These are phyloP conservation scores for Nidularia sp. DNA, from an alignment of 768 basidiomycete genomes.

Conservation along the genomic window DNA sequence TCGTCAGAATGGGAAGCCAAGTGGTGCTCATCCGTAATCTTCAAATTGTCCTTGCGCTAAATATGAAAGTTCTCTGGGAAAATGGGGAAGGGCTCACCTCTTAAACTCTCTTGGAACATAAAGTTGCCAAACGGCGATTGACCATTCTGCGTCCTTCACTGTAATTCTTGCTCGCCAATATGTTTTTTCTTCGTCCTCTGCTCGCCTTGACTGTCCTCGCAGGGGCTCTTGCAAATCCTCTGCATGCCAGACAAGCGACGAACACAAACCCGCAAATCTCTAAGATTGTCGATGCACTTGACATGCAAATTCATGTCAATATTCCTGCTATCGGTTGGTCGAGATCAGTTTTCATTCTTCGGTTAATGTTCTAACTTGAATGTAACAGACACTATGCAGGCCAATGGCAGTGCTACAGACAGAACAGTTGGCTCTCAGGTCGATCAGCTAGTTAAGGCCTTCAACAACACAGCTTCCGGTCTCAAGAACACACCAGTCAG, in stretches of 20 bases:
- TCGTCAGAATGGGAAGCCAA: not conserved
- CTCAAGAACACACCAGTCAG: conserved; percentile 20
- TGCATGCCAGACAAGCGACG: conserved; percentile 21
- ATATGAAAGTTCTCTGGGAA: not conserved
- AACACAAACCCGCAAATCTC: conserved; percentile 27
- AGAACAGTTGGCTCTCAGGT: conserved; percentile 23
- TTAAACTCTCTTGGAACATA: not conserved
- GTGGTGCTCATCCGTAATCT: not conserved
- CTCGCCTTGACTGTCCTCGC: conserved; percentile 21
- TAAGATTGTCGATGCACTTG: conserved; percentile 19
- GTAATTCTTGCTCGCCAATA: conserved; percentile 7
- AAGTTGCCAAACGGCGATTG: not conserved
- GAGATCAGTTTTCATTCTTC: not conserved
- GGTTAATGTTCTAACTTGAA: not conserved
- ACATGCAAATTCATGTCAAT: conserved; percentile 12
- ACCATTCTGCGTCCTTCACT: conserved; percentile 3
- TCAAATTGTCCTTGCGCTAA: not conserved
- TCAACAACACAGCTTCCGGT: conserved; percentile 13
- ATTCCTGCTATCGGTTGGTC: conserved; percentile 21
- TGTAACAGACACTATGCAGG: conserved; percentile 20
- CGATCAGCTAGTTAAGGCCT: conserved; percentile 17
- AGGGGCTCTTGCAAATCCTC: conserved; percentile 21
- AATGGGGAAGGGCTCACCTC: not conserved
- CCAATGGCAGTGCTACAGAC: conserved; percentile 21
- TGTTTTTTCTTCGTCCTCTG: conserved; percentile 23